phyloP scores from a whole-genome alignment of 768 basidiomycete species.

The Mycena pura region DNA sequence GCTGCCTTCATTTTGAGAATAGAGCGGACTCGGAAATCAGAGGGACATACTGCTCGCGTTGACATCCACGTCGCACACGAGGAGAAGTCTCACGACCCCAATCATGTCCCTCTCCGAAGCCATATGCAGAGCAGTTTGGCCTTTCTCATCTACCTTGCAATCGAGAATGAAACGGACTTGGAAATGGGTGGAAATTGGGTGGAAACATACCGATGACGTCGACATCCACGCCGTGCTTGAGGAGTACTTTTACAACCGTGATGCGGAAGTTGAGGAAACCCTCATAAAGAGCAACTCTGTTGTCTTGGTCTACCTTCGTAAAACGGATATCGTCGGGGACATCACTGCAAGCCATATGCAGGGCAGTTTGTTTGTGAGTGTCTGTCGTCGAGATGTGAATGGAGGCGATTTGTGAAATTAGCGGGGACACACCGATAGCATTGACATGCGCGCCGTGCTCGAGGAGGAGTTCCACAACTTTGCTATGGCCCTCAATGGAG shows the following conservation, averaged over 20 bases:
- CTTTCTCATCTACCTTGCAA: no score
- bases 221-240: neutral
- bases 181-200: neutral
- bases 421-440: neutral
- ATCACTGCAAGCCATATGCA: neutral
- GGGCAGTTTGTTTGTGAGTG: neutral
- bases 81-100: neutral
- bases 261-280: neutral
- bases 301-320: neutral
- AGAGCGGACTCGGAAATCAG: neutral
- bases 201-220: neutral
- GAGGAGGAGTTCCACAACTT: neutral
- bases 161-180: no score
- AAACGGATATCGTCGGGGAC: neutral
- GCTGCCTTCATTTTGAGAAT: neutral
- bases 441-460: neutral
- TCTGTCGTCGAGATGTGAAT: neutral
- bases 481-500: neutral
- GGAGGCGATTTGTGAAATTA: neutral
- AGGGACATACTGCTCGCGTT: neutral
- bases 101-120: no score
- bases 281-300: neutral
- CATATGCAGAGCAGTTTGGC: no score
- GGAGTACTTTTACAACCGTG: neutral
- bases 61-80: neutral